Base-by-base conservation (phyloP, 257 asterid genomes). In the Lithospermum erythrorhizon region DNA sequence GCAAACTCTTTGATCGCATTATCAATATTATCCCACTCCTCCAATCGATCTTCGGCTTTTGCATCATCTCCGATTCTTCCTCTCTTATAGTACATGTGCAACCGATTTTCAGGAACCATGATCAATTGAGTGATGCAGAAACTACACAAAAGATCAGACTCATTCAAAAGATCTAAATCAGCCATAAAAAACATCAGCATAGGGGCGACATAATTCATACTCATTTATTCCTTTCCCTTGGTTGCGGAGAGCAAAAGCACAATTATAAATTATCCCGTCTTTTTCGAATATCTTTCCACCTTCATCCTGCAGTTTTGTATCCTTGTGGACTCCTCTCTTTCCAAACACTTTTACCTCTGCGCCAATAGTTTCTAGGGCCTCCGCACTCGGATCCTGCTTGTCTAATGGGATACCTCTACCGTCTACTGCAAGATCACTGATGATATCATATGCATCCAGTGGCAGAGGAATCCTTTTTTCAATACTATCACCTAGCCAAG, bases 291-390 rank as follows among this genome's bases (percentile, higher is more conserved):
- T 84, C 13, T 75, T 75, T 30, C 86, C 98, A 16, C 94, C 94
- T 48, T 64, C 72, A 9, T 84, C 82, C 66, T 78, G 90, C 81
- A 91, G 49, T 64, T 78, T 88, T 0, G 89, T 75, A 70, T 86
- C 95, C 75, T 82, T 84, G 68, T 91, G 97, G 56, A 91, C 97
- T 2, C 94, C 87, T 63, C 95, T 78, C 76, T 88, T 91, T 14
- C 98, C 98, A 14, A 48, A 88, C 4, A 91, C 63, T 73, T 88
- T 91, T 74, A 87, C 89, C 94, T 88, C 95, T 0, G 94, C 83
- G 0, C 76, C 60, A 18, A 86, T 24, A 55, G 87, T 82, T 15
- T 84, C 89, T 4, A 81, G 74, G 55, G 97, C 97, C 62, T 86
- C 95, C 59, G 67, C 83, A 24, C 75, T 61, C 0, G 82, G 63